phyloP scores from a whole-genome alignment of 2,329 filamentous ascomycete genomes.

The Nigrograna mackinnonii region DNA sequence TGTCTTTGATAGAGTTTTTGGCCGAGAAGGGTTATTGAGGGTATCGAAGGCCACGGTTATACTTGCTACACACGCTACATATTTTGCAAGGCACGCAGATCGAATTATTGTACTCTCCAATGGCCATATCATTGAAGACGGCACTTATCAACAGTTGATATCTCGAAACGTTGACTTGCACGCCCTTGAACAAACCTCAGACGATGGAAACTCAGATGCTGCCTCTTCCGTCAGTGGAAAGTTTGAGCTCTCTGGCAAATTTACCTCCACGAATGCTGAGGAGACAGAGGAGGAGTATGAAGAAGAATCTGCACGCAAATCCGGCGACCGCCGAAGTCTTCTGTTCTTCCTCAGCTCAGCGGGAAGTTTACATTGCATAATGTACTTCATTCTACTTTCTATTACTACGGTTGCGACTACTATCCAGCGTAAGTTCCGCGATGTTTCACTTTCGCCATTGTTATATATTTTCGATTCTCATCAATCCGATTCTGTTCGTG shows the following conservation, averaged over 20 bases:
- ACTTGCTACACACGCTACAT: slow-evolving; percentile 26
- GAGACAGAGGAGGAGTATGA: slow-evolving; percentile 1
- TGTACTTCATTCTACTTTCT: no score
- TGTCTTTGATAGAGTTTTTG: slow-evolving; percentile 39
- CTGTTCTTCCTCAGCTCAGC: slow-evolving; percentile 11
- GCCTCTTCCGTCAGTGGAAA: not conserved
- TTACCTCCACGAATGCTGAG: not conserved
- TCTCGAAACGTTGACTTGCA: slow-evolving; percentile 7
- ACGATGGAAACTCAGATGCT: not conserved
- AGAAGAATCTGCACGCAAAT: slow-evolving; percentile 7
- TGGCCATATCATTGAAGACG: slow-evolving; percentile 8
- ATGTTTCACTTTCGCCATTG: no score
- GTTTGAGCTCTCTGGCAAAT: not conserved
- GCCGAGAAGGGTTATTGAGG: slow-evolving; percentile 44
- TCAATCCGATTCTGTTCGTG: no score
- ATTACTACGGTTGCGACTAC: no score
- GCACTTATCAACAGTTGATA: slow-evolving; percentile 10
- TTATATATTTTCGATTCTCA: no score
- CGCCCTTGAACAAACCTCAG: slow-evolving; percentile 1
- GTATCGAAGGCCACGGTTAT: slow-evolving; percentile 22
- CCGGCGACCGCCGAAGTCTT: slow-evolving; percentile 14
- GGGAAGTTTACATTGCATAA: slow-evolving; percentile 8
- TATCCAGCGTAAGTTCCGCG: no score
- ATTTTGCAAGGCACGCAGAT: slow-evolving; percentile 12
- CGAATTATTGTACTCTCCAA: slow-evolving; percentile 10